Evolutionary conservation across 257 asterid genomes (phyloP).

Genomic region (Asclepias syriaca): DNA sequence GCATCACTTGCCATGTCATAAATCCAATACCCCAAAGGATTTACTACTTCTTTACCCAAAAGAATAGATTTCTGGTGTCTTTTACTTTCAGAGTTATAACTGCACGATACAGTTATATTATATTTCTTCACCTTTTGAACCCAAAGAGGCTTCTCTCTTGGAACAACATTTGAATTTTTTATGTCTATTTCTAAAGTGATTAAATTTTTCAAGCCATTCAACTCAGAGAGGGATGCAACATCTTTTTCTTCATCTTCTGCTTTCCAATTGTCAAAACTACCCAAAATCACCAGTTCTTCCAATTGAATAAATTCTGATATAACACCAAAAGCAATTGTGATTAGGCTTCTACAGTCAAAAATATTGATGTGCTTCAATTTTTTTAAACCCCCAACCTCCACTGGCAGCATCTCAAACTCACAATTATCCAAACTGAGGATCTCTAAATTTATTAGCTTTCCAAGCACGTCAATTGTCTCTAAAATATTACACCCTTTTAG

Average conservation of each 20-base stretch:
- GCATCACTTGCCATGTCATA: neutral
- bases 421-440: constrained; percentile 8
- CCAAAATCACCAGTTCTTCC: constrained; percentile 7
- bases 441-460: constrained; percentile 14
- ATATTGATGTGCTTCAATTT: constrained; percentile 9
- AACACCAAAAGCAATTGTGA: constrained; percentile 5
- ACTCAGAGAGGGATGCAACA: constrained; percentile 3
- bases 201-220: neutral
- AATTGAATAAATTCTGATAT: constrained; percentile 8
- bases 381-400: constrained; percentile 10
- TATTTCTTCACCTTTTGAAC: neutral
- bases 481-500: neutral
- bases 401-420: neutral
- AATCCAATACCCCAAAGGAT: constrained; percentile 10
- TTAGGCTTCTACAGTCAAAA: neutral
- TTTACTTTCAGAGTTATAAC: too few species aligned
- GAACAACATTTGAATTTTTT: neutral
- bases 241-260: neutral
- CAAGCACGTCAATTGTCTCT: constrained; percentile 4
- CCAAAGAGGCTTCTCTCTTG: neutral
- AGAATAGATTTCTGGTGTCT: neutral
- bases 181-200: neutral
- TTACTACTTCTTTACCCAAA: neutral
- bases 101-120: neutral
- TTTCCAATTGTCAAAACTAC: neutral